Evolutionary conservation across 2,329 filamentous ascomycete genomes (phyloP), one percentile per base, ranked within the genome.

Genomic region (Claviceps monticola): DNA sequence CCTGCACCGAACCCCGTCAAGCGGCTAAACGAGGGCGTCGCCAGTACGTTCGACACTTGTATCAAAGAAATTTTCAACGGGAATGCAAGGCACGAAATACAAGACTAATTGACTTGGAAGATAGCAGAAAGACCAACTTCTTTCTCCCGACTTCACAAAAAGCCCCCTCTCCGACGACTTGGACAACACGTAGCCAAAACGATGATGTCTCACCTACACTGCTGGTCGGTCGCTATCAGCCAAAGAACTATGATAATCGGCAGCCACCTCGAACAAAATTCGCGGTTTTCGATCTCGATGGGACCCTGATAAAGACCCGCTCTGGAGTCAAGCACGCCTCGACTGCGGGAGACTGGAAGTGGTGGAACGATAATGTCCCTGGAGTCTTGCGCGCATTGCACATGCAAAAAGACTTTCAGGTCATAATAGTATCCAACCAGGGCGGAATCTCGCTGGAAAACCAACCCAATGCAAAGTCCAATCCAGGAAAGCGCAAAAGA

Each of bases 381-480:
- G 68, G 66, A 0, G 79, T 71, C 50, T 66, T 98, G 17, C 79
- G 76, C 57, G 71, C 82, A 54, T 72, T 97, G 2, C 78, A 88
- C 60, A 56, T 68, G 6, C 71, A 79, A 11, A 78, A 93, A 58
- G 88, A 82, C 34, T 94, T 86, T 66, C 78, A 78, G 46, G 68
- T 97, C 13, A 78, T 88, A 17, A 79, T 97, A 47, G 69, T 98
- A 48, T 94, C 87, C 56, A 98, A 98, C 65, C 93, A 98, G 67
- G 90, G 76, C 48, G 88, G 86, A 14, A 74, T 98, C 45, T 84
- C 78, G 16, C 71, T 97, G 2, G 85, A 85, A 79, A 17, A 80
- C 88, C 50, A 70, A 82, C n/a, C 93, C 89, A 60, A 36, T 71
- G 73, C 2, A 78, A 78, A 55, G 68, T 72, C 84, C 5, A 86